Base-by-base conservation (phyloP, 2,329 filamentous ascomycete species). In the Trichoderma sp. region DNA sequence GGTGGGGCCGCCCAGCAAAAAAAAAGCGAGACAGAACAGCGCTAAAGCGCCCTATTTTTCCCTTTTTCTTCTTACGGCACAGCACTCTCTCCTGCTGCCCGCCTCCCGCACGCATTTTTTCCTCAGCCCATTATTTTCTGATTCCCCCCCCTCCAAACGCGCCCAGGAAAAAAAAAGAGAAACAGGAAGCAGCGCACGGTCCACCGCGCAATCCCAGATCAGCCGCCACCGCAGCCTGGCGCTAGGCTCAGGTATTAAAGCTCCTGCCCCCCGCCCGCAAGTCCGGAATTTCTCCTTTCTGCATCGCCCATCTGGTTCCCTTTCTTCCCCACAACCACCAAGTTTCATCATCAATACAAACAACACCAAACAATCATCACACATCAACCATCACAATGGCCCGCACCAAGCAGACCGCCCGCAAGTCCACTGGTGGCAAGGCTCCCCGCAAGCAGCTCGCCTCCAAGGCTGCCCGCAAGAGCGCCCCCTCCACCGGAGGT, bases 381-480 rank as follows among this genome's bases (percentile, higher is more conserved):
- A 76, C 73, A 75, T 39, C 72, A 77, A 73, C 76, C 74, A 67
- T 75, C 74, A 78, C 75, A 81, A 88, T 88, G 85, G 85, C 85
- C 73, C 85, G 85, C 75, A 88, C 85, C 70, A 88, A 88, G 84
- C 85, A 88, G 78, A 88, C 84, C 74, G 86, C 86, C 75, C 85
- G 87, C 78, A 89, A 97, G 86, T 90, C 88, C 80, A 90, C 88
- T 75, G 88, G 88, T 88, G 88, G 88, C 85, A 90, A 90, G 85
- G 88, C 88, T 73, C 88, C 88, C 69, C 87, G 88, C 82, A 99
- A 99, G 92, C 93, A 97, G 88, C 93, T 98, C 78, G 94, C 94
- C 75, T 97, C 93, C 86, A 97, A 97, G 91, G 95, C 94, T 73
- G 94, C 95, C 77, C 93, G 95, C 85, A 99, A 99, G 90, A 93